Conservation (phyloP, 2,329 filamentous ascomycete genomes). For the Colletotrichum tanaceti region DNA sequence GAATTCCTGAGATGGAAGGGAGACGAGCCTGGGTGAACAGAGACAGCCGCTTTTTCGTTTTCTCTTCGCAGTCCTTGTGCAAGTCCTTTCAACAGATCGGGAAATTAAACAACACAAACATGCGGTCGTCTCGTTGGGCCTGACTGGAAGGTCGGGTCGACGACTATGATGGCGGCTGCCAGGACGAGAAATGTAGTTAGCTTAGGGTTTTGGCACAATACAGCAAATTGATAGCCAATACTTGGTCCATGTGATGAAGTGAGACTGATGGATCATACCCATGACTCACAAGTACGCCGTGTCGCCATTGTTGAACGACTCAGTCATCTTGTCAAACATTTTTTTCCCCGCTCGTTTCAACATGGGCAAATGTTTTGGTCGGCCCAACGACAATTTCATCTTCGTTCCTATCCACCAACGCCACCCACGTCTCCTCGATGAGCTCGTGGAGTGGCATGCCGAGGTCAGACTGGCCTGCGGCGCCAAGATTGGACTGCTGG, state of each 20-base stretch:
- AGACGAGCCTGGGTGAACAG: slow-evolving; percentile 12
- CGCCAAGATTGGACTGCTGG: slow-evolving; percentile 51
- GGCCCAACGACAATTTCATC: slow-evolving; percentile 46
- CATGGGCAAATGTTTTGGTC: slow-evolving; percentile 25
- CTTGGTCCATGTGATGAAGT: too few species aligned
- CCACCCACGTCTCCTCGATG: slow-evolving; percentile 58
- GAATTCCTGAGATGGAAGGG: slow-evolving; percentile 37
- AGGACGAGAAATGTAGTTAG: slow-evolving; percentile 37
- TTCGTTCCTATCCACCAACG: slow-evolving; percentile 54
- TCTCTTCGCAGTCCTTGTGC: slow-evolving; percentile 33
- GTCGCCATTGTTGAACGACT: slow-evolving; percentile 14
- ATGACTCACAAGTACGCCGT: slow-evolving; percentile 1
- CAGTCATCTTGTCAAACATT: slow-evolving; percentile 25
- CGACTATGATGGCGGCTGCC: slow-evolving; percentile 34
- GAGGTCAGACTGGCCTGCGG: slow-evolving; percentile 47
- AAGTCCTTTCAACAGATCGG: slow-evolving; percentile 21
- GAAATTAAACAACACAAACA: slow-evolving; percentile 5
- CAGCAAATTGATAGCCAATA: slow-evolving; percentile 36
- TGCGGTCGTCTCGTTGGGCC: slow-evolving; percentile 25
- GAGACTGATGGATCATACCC: too few species aligned
- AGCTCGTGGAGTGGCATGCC: slow-evolving; percentile 56
- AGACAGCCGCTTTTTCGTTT: slow-evolving; percentile 34
- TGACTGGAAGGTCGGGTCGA: slow-evolving; percentile 23
- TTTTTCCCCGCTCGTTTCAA: slow-evolving; percentile 31
- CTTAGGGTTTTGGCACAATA: slow-evolving; percentile 35